These are phyloP conservation scores for Aspergillus calidoustus DNA, from an alignment of 2,329 filamentous ascomycete species.

Conservation along the genomic window DNA sequence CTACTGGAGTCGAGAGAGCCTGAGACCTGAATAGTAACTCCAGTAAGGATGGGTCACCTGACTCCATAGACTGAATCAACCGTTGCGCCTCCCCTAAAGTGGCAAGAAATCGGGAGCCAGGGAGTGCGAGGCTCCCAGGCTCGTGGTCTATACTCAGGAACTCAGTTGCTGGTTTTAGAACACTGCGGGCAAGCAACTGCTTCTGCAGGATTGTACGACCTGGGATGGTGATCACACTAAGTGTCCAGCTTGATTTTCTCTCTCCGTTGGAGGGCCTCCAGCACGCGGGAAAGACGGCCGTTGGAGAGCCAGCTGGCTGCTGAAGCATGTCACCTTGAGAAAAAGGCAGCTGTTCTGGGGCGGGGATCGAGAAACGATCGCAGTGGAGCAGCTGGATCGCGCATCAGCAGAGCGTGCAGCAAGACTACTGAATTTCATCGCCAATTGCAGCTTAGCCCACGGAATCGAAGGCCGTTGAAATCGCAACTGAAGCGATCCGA, in stretches of 20 bases:
- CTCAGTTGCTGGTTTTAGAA: neutral
- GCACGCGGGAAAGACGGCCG: neutral
- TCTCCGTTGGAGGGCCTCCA: neutral
- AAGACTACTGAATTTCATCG: conserved; percentile 12
- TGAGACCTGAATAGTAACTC: neutral
- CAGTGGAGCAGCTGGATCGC: conserved; percentile 29
- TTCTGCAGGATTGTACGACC: neutral
- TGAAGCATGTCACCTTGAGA: neutral
- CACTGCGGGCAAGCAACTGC: neutral
- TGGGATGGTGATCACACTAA: neutral
- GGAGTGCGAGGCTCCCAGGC: neutral
- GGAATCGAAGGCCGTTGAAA: conserved; percentile 24
- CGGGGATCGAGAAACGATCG: conserved; percentile 31
- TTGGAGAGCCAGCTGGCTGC: neutral
- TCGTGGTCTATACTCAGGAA: neutral
- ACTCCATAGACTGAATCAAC: neutral
- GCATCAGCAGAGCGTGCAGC: conserved; percentile 21
- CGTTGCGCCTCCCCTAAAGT: neutral
- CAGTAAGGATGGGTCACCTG: neutral
- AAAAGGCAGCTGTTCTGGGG: conserved; percentile 15
- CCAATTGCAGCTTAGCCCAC: conserved; percentile 22
- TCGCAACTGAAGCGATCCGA: conserved; percentile 26
- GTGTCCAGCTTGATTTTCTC: neutral
- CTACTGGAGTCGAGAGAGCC: neutral
- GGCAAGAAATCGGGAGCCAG: neutral